Evolutionary conservation across 2,329 filamentous ascomycete genomes (phyloP).

Genomic region (Exophiala sp.): DNA sequence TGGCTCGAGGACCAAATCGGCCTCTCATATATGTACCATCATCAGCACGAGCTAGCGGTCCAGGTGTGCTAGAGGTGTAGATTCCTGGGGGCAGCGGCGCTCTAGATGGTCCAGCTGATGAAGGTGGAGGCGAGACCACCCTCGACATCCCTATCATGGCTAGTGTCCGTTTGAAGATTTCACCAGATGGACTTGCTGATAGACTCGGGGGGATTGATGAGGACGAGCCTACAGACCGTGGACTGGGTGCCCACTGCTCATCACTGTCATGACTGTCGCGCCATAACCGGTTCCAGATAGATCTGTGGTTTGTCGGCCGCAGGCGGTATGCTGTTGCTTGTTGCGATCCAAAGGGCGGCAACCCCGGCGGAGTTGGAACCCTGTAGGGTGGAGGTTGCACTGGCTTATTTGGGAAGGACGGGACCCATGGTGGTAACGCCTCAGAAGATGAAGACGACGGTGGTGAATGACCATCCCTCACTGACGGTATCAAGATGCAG

Average conservation of each 20-base stretch:
- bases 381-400: conserved; percentile 37
- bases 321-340: conserved; percentile 35
- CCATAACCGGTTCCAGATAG: conserved; percentile 7
- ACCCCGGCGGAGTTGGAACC: conserved; percentile 41
- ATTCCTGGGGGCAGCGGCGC: conserved; percentile 20
- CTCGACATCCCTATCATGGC: conserved; percentile 35
- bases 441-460: conserved; percentile 27
- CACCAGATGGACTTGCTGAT: conserved; percentile 7
- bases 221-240: not conserved
- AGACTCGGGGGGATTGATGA: not conserved
- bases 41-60: conserved; percentile 36
- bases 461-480: conserved; percentile 1
- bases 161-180: conserved; percentile 30
- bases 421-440: conserved; percentile 20
- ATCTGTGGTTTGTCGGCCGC: conserved; percentile 6
- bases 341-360: conserved; percentile 42
- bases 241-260: conserved; percentile 2
- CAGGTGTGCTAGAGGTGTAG: conserved; percentile 20
- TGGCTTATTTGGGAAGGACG: conserved; percentile 19
- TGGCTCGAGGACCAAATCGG: conserved; percentile 39
- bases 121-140: conserved; percentile 19
- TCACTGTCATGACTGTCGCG: conserved; percentile 5
- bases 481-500: conserved; percentile 9
- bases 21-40: conserved; percentile 42
- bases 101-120: not conserved